Conservation (phyloP, 139 green algal species). For the Picochlorum costavermella region DNA sequence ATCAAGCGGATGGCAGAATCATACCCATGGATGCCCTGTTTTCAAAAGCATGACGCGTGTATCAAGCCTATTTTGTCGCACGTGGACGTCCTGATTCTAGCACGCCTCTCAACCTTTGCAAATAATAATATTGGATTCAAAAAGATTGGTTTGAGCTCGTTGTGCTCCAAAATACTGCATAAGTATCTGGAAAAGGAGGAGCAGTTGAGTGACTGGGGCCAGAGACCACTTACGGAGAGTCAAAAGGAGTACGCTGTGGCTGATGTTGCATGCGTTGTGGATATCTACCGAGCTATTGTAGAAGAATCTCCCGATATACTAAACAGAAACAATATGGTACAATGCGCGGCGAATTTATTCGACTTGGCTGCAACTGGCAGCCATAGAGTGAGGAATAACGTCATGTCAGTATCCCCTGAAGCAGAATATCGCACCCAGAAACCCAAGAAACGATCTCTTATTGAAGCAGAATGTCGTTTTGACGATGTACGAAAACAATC, state of each 20-base stretch:
- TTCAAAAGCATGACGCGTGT: neutral
- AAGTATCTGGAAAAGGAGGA: slow-evolving; percentile 25
- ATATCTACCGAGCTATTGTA: slow-evolving; percentile 15
- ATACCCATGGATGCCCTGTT: slow-evolving; percentile 32
- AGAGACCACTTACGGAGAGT: slow-evolving; percentile 16
- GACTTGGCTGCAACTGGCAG: slow-evolving; percentile 2
- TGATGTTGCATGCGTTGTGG: slow-evolving; percentile 26
- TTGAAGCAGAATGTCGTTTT: neutral
- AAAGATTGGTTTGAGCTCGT: slow-evolving; percentile 11
- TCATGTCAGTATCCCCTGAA: neutral
- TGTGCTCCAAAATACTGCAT: slow-evolving; percentile 16
- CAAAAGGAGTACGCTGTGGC: slow-evolving; percentile 27
- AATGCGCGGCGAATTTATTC: slow-evolving; percentile 1
- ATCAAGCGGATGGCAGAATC: slow-evolving; percentile 18
- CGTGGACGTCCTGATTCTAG: slow-evolving; percentile 25
- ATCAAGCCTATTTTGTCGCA: slow-evolving; percentile 12
- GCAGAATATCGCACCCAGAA: neutral
- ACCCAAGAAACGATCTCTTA: neutral
- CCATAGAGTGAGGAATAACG: neutral
- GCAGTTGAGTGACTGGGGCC: slow-evolving; percentile 27
- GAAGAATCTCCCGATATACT: neutral
- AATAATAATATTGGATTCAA: slow-evolving; percentile 3
- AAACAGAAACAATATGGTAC: neutral
- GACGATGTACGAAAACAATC: neutral
- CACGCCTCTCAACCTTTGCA: neutral